Base-by-base conservation (phyloP, 164 flowering plant genomes). In the Santalum album region DNA sequence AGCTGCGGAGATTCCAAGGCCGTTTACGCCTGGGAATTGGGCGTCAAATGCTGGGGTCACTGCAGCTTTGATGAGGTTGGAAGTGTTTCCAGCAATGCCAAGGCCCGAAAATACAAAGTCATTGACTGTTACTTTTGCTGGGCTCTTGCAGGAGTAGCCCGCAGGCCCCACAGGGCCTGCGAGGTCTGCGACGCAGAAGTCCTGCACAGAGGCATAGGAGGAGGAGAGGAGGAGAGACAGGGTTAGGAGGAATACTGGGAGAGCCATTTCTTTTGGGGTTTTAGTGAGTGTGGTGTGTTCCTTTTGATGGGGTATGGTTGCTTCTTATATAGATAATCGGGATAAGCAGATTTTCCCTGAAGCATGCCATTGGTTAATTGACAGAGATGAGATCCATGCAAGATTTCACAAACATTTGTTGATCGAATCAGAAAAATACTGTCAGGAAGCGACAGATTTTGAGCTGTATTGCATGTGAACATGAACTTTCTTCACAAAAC, bases 111-210 rank as follows among this genome's bases (percentile, higher is more conserved):
- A 78, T 5, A 71, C 81, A 21, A 90, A 90, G 45, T 90, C 94
- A 20, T 77, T 59, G 0, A 48, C 79, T 0, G 84, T 78, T 55
- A 85, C 78, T 0, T 47, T 58, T 1, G 72, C 55, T 0, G 74
- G 56, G 17, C 59, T 56, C 73, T 81, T 87, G 80, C 97, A 90
- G 1, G 88, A 51, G 77, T 67, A 90, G 49, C 95, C 95, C 12
- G 80, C 65, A 0, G 95, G 92, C 40, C 72, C 59, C n/a, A 46
- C 57, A 0, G 95, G 81, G 1, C 36, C 57, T 6, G 60, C 48
- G 0, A 67, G 48, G 72, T 87, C 92, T 0, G 70, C 97, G 0
- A 87, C 95, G 51, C 97, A 90, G 71, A 84, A 87, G 73, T 90
- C 95, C 19, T 51, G 68, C 2, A 63, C 84, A 0, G 57, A 23